Conservation (phyloP, 2,329 filamentous ascomycete genomes). For the Paradendryphiella salina region DNA sequence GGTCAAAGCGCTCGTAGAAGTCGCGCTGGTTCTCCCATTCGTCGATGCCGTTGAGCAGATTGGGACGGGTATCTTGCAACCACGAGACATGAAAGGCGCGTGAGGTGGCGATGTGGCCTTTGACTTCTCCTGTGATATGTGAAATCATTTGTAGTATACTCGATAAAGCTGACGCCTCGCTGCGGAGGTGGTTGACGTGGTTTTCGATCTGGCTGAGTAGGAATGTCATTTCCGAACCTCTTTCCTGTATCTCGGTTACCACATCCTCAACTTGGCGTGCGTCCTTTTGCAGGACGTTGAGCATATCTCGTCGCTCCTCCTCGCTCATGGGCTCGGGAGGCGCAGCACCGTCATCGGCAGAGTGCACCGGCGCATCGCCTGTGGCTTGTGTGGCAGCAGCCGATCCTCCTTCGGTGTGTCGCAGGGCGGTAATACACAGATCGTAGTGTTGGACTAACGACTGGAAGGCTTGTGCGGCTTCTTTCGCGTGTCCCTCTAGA, state of each 20-base stretch:
- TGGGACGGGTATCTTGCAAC: conserved; percentile 69
- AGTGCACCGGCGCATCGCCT: conserved; percentile 40
- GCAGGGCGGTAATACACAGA: conserved; percentile 86
- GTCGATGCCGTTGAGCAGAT: conserved; percentile 66
- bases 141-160: conserved; percentile 69
- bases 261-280: conserved; percentile 65
- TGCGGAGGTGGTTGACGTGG: conserved; percentile 62
- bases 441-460: conserved; percentile 88
- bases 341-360: conserved; percentile 37
- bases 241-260: conserved; percentile 70
- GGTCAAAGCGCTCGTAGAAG: conserved; percentile 87
- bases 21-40: conserved; percentile 76
- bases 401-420: conserved; percentile 73
- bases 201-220: conserved; percentile 66
- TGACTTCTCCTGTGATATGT: conserved; percentile 67
- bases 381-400: conserved; percentile 52
- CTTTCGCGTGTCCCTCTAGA: conserved; percentile 74
- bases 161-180: conserved; percentile 61
- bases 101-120: conserved; percentile 66
- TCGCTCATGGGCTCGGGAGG: conserved; percentile 72
- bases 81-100: conserved; percentile 67
- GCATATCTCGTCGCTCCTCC: conserved; percentile 78
- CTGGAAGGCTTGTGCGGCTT: conserved; percentile 79
- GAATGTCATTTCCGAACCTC: conserved; percentile 74
- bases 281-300: conserved; percentile 76